Evolutionary conservation across 176 grass and related monocot species (phyloP).

Genomic region (Rhynchospora pubera): DNA sequence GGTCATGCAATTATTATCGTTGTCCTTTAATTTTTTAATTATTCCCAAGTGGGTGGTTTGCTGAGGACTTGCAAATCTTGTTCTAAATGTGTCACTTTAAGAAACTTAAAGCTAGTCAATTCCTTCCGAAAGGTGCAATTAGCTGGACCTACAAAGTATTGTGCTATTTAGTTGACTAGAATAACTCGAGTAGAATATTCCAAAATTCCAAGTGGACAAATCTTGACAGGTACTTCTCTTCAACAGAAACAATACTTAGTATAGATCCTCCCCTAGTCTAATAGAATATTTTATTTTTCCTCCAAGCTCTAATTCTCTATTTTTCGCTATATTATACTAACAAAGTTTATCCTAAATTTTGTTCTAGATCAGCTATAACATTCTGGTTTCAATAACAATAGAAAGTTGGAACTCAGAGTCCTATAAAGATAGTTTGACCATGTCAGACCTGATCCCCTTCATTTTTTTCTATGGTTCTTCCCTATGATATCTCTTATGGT

Average conservation of each 20-base stretch:
- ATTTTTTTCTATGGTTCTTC: conserved; percentile 10
- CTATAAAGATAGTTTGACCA: background rate
- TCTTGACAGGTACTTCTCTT: background rate
- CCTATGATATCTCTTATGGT: background rate
- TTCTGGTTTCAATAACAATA: background rate
- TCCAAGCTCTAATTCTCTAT: background rate
- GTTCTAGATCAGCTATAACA: background rate
- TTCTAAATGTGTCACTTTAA: background rate
- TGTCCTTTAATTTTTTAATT: background rate
- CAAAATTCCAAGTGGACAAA: background rate
- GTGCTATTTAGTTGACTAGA: background rate
- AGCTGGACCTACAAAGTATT: background rate
- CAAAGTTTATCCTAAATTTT: background rate
- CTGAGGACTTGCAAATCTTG: background rate
- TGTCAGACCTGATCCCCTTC: background rate
- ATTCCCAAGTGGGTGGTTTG: background rate
- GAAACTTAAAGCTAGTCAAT: background rate
- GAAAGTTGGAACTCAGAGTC: background rate
- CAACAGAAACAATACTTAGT: background rate
- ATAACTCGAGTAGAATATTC: conserved; percentile 2
- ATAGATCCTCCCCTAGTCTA: background rate
- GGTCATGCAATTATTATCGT: background rate
- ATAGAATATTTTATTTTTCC: background rate
- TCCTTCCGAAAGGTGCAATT: background rate
- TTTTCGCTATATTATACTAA: background rate